Base-by-base conservation (phyloP, 257 asterid species). In the Parsonsia alboflavescens region DNA sequence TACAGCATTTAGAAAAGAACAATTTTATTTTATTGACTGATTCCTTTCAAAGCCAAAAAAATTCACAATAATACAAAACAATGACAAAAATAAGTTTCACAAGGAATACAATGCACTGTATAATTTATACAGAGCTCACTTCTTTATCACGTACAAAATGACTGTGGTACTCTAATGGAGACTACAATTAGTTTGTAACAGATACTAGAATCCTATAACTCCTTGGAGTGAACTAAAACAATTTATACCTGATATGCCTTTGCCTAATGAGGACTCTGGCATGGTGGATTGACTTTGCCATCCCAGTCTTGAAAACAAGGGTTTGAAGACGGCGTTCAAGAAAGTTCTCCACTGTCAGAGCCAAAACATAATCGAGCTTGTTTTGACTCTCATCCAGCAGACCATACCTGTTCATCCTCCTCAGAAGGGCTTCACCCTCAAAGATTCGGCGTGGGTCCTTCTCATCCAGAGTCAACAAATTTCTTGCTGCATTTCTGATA, bases 291-390 rank as follows among this genome's bases (percentile, higher is more conserved):
- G 96, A 92, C 85, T 90, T 92, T 1, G 96, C 96, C 96, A 88
- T 88, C 28, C 97, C 96, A 28, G 96, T 89, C 96, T 91, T 91
- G 76, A 92, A 92, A 52, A 92, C 96, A 17, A 84, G 91, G 4
- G 97, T 92, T 58, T 92, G 97, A 53, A 92, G 93, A 56, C 96
- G 95, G 28, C 97, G 95, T 77, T 92, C 97, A 52, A 92, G 93
- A 74, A 92, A 92, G 81, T 87, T 92, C 80, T 92, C 97, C 5
- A 92, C 96, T 16, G 95, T 89, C 49, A 92, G 90, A 49, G 96
- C 89, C 88, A 92, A 82, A 72, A 92, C 96, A 64, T 89, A 90
- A 90, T 92, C 97, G 0, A 90, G 97, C 86, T 92, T 92, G 95
- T 88, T 88, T 83, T 92, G 91, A 77, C 89, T 87, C 82, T 92